Base-by-base conservation (phyloP, 805 yeast species). In the Yarrowia bubula region DNA sequence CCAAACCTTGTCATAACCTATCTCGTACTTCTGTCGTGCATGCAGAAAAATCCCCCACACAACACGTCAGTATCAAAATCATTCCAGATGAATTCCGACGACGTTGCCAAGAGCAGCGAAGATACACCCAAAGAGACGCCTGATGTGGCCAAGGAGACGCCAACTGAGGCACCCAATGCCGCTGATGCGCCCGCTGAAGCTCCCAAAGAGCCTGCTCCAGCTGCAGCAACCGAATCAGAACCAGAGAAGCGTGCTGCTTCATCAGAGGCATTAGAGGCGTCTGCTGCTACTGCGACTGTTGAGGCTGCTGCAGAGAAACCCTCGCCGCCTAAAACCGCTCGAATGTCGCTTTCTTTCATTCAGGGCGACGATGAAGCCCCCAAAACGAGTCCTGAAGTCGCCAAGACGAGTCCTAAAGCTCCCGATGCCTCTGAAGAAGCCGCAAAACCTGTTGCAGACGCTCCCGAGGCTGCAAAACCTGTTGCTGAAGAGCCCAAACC, bases 271-370 rank as follows among this genome's bases (percentile, higher is more conserved):
- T 17, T 22, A 3, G 38, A 32, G 14, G 14, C 14, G 11, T 15
- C 53, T 2, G 15, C 28, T 10, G 5, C 18, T 32, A 8, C 51
- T n/a, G 28, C 39, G 4, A 9, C 39, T 9, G 13, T 46, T 9
- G 44, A 38, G n/a, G 8, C 44, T 9, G 18, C 46, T 22, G 8
- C 58, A 37, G 35, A 35, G 1, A 44, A 44, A 22, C 35, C 37
- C 3, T 11, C 32, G 14, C 13, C 61, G 5, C 3, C 38, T 31
- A 47, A 39, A 17, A 44, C 39, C n/a, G 18, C 48, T 68, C 15
- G 67, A 66, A 46, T 67, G 68, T n/a, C 51, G 66, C 15, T 62
- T 15, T 28, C 65, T 11, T 32, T 46, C 13, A 35, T 41, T 42
- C 66, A 42, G 42, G 58, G 50, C 14, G 42, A 47, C 46, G 13